These are phyloP conservation scores for Salicornia ramosissima DNA, from an alignment of 148 eudicot genomes.

Conservation along the genomic window DNA sequence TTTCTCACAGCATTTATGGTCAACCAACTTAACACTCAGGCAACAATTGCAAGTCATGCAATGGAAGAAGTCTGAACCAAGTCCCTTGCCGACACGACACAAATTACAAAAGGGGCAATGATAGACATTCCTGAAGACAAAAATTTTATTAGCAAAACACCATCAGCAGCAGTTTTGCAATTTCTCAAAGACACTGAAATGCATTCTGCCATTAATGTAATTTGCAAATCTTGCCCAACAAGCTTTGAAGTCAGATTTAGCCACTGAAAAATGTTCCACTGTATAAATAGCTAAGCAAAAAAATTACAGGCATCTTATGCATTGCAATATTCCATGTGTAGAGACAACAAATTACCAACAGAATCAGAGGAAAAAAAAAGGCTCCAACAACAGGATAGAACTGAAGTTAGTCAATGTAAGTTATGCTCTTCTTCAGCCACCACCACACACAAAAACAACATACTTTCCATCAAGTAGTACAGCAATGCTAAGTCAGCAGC, in stretches of 20 bases:
- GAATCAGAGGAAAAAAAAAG: neutral
- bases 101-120: slow-evolving; percentile 92
- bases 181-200: neutral
- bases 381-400: neutral
- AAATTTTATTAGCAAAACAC: slow-evolving; percentile 1
- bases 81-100: slow-evolving; percentile 77
- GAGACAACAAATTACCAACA: neutral
- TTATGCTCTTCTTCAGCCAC: too few relatives aligned
- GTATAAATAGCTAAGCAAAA: neutral
- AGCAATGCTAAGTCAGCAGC: neutral
- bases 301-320: neutral
- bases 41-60: slow-evolving; percentile 95
- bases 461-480: too few relatives aligned
- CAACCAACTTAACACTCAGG: slow-evolving; percentile 59
- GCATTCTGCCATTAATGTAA: neutral
- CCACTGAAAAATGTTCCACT: neutral
- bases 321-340: neutral
- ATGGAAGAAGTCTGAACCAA: slow-evolving; percentile 83
- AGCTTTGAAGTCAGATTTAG: neutral
- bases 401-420: too few relatives aligned
- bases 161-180: slow-evolving; percentile 9
- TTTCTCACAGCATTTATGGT: slow-evolving; percentile 87
- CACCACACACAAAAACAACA: too few relatives aligned
- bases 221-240: neutral
- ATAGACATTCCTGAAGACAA: slow-evolving; percentile 60